Evolutionary conservation across 805 yeast species (phyloP).

Genomic region (Pichia rugopelliculosa): DNA sequence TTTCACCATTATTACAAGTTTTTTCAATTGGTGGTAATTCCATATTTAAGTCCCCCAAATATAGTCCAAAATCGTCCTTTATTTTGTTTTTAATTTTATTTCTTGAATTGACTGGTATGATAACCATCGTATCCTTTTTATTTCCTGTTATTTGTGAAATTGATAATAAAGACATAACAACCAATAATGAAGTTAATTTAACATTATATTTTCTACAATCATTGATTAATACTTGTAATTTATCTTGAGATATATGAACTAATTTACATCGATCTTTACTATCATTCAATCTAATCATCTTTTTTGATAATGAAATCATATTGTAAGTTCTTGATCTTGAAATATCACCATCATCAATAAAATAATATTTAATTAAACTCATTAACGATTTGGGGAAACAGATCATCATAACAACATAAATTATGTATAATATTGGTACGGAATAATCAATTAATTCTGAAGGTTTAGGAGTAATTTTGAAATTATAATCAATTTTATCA

Average conservation of each 20-base stretch:
- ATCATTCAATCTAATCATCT: background rate
- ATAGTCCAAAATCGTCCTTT: constrained; percentile 9
- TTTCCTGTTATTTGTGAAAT: constrained; percentile 9
- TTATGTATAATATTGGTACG: constrained; percentile 5
- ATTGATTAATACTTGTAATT: background rate
- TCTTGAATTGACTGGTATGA: constrained; percentile 12
- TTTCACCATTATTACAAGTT: background rate
- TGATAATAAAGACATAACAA: constrained; percentile 7
- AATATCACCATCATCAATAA: constrained; percentile 9
- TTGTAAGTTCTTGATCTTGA: constrained; percentile 5
- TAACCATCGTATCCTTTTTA: constrained; percentile 9
- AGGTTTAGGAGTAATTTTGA: constrained; percentile 10
- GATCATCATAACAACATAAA: constrained; percentile 7
- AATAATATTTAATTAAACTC: constrained; percentile 6
- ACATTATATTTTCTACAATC: constrained; percentile 9
- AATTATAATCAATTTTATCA: background rate
- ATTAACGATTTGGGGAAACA: constrained; percentile 5
- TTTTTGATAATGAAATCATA: constrained; percentile 2
- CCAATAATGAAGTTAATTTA: constrained; percentile 11
- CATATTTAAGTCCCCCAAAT: constrained; percentile 10
- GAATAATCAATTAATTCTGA: constrained; percentile 12
- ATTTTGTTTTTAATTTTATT: background rate
- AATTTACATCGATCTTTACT: constrained; percentile 7
- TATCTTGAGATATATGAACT: constrained; percentile 2
- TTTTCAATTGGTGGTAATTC: constrained; percentile 7